Percentiles rank a stretch among this genome's conserved stretches.
These are phyloP conservation scores for Cystobasidiaceae sp. DNA, from an alignment of 1,284 basidiomycete genomes.

Conservation along the genomic window DNA sequence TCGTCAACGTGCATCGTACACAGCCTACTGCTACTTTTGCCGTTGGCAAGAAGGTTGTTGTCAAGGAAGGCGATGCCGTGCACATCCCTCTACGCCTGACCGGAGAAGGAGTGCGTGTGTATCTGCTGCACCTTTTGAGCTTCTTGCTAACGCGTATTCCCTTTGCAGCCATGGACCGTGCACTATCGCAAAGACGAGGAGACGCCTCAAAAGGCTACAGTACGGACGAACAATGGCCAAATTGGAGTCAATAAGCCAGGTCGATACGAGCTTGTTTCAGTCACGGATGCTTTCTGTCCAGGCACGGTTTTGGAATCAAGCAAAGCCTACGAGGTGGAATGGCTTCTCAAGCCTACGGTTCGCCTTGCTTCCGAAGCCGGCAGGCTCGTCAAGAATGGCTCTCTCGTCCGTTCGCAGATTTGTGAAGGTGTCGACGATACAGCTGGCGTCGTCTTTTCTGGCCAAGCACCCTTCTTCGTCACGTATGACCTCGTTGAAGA, in stretches of 20 bases:
- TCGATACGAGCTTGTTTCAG: constrained; percentile 65
- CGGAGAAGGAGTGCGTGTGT: constrained; percentile 66
- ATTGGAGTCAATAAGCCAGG: constrained; percentile 67
- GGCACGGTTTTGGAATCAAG: constrained; percentile 56
- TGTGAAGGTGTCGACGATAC: constrained; percentile 55
- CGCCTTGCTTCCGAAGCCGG: constrained; percentile 39
- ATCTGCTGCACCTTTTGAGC: too few species aligned
- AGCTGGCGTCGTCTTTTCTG: constrained; percentile 6
- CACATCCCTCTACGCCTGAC: constrained; percentile 73
- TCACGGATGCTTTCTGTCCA: constrained; percentile 76
- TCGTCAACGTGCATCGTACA: constrained; percentile 80
- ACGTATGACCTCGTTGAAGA: constrained; percentile 37
- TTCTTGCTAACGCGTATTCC: too few species aligned
- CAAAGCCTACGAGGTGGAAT: constrained; percentile 6
- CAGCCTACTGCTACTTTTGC: constrained; percentile 82
- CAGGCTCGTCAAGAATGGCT: constrained; percentile 58
- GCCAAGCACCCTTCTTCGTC: constrained; percentile 38
- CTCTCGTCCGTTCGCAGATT: constrained; percentile 64
- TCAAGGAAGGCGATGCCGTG: constrained; percentile 70
- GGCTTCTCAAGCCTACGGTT: constrained; percentile 20
- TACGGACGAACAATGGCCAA: constrained; percentile 64
- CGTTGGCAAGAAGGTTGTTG: constrained; percentile 51
- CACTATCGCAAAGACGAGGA: constrained; percentile 61
- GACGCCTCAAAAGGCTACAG: constrained; percentile 50
- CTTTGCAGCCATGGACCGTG: constrained; percentile 70